Conservation (phyloP, 768 basidiomycete species). For the Boletus subcaerulescens region DNA sequence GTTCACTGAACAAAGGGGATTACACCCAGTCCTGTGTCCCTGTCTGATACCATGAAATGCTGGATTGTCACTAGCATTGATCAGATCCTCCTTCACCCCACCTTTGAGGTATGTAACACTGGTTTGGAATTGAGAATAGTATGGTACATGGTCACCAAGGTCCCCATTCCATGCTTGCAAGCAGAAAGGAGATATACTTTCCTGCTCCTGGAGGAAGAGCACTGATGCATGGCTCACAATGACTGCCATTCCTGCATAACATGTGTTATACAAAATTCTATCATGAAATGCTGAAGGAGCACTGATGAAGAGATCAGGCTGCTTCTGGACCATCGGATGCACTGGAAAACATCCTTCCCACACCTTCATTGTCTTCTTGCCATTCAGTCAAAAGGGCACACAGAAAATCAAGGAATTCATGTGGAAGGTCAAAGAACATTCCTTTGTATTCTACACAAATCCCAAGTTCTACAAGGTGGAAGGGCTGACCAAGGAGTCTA, state of each 20-base stretch:
- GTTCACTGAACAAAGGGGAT: slow-evolving; percentile 1
- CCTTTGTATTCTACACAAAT: background rate
- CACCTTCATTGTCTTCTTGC: slow-evolving; percentile 8
- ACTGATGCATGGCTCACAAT: background rate
- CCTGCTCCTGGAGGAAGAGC: background rate
- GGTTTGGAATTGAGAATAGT: background rate
- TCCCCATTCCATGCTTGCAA: background rate
- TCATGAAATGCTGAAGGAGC: background rate
- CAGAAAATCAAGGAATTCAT: slow-evolving; percentile 5
- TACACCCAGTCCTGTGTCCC: background rate
- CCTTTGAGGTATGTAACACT: slow-evolving; percentile 2
- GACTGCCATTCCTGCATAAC: background rate
- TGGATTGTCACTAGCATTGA: slow-evolving; percentile 5
- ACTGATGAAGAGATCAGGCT: background rate
- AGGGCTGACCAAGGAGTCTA: background rate
- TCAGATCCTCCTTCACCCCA: background rate
- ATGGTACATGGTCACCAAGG: background rate
- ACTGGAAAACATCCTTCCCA: background rate
- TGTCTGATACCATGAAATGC: slow-evolving; percentile 9
- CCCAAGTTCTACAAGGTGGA: slow-evolving; percentile 5
- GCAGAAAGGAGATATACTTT: background rate
- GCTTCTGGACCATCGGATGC: background rate
- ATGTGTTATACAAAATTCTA: background rate
- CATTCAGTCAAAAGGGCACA: background rate
- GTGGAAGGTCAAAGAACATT: background rate